A percentile compares a stretch with the other conserved stretches of the same genome.
Conservation (phyloP, 768 basidiomycete species). For the Russula earlei region DNA sequence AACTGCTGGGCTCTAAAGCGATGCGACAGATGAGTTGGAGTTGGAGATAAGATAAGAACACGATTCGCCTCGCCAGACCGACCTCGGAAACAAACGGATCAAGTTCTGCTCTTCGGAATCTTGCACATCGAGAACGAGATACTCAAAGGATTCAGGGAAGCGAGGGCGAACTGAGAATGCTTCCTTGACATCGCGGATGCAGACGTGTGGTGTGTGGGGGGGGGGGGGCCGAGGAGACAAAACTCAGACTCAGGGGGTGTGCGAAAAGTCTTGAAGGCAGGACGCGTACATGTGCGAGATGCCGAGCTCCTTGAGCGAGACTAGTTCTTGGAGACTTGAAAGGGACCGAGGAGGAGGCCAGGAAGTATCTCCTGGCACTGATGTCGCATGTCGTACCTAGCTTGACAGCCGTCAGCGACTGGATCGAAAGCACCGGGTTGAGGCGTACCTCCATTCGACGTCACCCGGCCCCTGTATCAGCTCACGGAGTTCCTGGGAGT, state of each 20-base stretch:
- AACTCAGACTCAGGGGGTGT: slow-evolving; percentile 4
- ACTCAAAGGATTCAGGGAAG: slow-evolving; percentile 69
- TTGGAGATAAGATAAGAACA: background rate
- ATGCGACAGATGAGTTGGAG: background rate
- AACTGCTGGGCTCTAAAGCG: slow-evolving; percentile 58
- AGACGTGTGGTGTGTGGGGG: slow-evolving; percentile 54
- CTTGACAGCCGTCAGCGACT: background rate
- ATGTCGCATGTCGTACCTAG: slow-evolving; percentile 90
- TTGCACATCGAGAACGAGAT: slow-evolving; percentile 77
- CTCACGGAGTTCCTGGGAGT: slow-evolving; percentile 33
- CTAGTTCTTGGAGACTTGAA: slow-evolving; percentile 76
- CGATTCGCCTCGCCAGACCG: slow-evolving; percentile 24
- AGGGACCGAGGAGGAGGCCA: slow-evolving; percentile 75
- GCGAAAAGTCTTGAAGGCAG: slow-evolving; percentile 1
- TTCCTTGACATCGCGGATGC: slow-evolving; percentile 83
- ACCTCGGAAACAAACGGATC: slow-evolving; percentile 85
- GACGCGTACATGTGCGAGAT: slow-evolving; percentile 72
- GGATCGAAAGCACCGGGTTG: background rate
- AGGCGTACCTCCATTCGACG: slow-evolving; percentile 69
- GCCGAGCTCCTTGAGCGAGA: slow-evolving; percentile 50
- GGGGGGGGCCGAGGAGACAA: background rate
- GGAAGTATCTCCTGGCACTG: slow-evolving; percentile 89
- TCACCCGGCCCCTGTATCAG: slow-evolving; percentile 74
- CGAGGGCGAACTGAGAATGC: slow-evolving; percentile 84
- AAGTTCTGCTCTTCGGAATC: slow-evolving; percentile 94